phyloP scores from a whole-genome alignment of 192 early-diverging fungal species.

The Polychytrium aggregatum region DNA sequence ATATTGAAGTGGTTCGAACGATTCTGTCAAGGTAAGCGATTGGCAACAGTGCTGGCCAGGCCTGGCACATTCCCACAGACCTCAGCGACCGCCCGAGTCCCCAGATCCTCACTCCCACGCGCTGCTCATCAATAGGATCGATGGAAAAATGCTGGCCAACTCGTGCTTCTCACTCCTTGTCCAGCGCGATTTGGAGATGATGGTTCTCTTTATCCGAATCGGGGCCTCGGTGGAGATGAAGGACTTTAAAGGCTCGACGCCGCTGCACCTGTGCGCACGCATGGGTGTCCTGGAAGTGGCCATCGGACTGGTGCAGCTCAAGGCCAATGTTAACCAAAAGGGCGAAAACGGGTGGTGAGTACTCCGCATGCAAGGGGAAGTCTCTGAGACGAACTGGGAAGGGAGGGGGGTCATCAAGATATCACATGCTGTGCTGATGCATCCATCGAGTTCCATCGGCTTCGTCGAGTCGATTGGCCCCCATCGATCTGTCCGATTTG shows the following conservation, averaged over 20 bases:
- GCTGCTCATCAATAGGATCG: conserved; percentile 14
- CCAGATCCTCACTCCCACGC: background rate
- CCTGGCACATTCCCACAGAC: no score
- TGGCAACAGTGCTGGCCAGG: no score
- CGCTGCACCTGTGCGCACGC: conserved; percentile 25
- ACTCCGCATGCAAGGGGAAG: no score
- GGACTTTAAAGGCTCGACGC: conserved; percentile 14
- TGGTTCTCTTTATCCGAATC: conserved; percentile 10
- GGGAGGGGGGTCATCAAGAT: no score
- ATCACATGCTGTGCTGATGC: no score
- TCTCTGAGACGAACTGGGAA: no score
- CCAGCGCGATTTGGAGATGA: conserved; percentile 14
- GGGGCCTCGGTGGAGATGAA: conserved; percentile 15
- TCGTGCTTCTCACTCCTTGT: conserved; percentile 21
- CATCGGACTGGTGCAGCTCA: conserved; percentile 15
- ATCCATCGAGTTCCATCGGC: no score
- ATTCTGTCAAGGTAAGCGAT: conserved; percentile 16
- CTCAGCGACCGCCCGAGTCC: background rate
- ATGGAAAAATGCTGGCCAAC: conserved; percentile 9
- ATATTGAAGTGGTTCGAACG: conserved; percentile 17
- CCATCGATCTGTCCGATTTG: background rate
- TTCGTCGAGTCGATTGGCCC: conserved; percentile 3
- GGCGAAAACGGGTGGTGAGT: conserved; percentile 28
- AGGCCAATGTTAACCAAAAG: conserved; percentile 17
- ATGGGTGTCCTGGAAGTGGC: conserved; percentile 22